These are phyloP conservation scores for Cordyceps pruinosa DNA, from an alignment of 2,329 filamentous ascomycete genomes.

Conservation along the genomic window DNA sequence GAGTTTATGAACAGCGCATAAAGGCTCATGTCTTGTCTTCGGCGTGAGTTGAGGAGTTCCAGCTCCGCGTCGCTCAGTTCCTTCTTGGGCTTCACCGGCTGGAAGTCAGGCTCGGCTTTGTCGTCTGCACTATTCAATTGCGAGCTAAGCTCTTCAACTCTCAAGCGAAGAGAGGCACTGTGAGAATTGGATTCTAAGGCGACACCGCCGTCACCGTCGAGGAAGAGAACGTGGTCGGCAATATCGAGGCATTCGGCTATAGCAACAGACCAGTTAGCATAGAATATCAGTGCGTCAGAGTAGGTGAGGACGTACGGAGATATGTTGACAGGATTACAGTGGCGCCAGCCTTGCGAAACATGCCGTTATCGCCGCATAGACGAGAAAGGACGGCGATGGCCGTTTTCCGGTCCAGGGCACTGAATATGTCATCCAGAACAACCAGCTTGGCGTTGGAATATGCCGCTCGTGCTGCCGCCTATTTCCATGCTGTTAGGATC, in stretches of 20 bases:
- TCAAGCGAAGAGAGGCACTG: not conserved
- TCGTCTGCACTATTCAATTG: not conserved
- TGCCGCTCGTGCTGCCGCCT: not conserved
- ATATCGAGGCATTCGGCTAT: not conserved
- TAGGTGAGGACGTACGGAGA: too few relatives aligned
- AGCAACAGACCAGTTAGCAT: too few relatives aligned
- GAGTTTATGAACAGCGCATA: constrained; percentile 1
- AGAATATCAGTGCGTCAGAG: too few relatives aligned
- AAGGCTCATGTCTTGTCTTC: not conserved
- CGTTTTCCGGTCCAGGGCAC: not conserved
- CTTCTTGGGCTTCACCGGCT: not conserved
- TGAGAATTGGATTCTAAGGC: not conserved
- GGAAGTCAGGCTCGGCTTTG: not conserved
- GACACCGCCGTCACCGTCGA: not conserved
- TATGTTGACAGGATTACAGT: constrained; percentile 1
- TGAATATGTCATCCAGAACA: constrained; percentile 5
- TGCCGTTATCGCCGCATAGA: not conserved
- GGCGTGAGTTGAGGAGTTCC: not conserved
- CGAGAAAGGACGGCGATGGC: not conserved
- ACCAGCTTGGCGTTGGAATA: not conserved
- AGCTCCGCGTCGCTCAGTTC: not conserved
- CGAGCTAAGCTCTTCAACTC: not conserved
- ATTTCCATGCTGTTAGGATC: too few relatives aligned
- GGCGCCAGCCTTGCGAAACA: not conserved
- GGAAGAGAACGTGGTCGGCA: not conserved